A percentile compares a stretch with the other conserved stretches of the same genome.
phyloP scores from a whole-genome alignment of 225 moss, liverwort and hornwort species.

The Thuidium tamariscinum region DNA sequence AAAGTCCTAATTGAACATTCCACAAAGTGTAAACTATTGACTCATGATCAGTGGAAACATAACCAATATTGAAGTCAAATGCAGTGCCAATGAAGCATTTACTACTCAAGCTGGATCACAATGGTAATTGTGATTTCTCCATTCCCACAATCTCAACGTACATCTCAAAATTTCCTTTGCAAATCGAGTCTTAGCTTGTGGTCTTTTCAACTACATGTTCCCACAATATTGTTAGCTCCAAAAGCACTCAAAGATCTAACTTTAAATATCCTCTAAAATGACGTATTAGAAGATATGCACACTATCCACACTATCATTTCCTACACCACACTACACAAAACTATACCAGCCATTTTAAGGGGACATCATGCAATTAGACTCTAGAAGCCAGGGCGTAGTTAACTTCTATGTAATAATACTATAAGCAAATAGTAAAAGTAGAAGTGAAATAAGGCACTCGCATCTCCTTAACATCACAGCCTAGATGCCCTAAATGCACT shows the following conservation, averaged over 20 bases:
- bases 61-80: not conserved
- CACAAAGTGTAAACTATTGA: not conserved
- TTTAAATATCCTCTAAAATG: not conserved
- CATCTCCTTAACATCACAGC: not conserved
- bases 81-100: not conserved
- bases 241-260: not conserved
- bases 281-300: too few relatives aligned
- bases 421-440: not conserved
- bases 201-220: conserved; percentile 58
- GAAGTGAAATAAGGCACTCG: not conserved
- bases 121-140: conserved; percentile 27
- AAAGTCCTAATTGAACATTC: not conserved
- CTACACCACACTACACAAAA: too few relatives aligned
- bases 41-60: not conserved
- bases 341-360: too few relatives aligned
- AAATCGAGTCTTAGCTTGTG: conserved; percentile 58
- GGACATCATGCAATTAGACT: too few relatives aligned
- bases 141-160: conserved; percentile 47
- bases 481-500: too few relatives aligned
- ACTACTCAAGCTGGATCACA: conserved; percentile 31
- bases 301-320: too few relatives aligned
- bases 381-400: too few relatives aligned
- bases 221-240: not conserved
- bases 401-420: not conserved
- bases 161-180: conserved; percentile 71